Evolutionary conservation across 1,284 basidiomycete genomes (phyloP).

Genomic region (Cryptococcus sp.): DNA sequence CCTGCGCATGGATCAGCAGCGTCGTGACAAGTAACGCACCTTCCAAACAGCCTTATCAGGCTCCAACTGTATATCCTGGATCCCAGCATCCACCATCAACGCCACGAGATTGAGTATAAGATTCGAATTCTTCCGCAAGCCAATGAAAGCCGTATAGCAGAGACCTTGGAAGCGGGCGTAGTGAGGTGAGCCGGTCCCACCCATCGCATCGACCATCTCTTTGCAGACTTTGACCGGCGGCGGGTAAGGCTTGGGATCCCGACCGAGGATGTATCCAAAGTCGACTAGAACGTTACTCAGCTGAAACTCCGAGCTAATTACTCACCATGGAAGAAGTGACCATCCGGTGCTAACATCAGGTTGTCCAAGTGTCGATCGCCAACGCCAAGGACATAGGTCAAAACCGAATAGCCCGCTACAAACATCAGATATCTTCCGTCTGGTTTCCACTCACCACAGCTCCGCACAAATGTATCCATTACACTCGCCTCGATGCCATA

Average conservation of each 20-base stretch:
- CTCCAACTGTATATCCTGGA: constrained; percentile 89
- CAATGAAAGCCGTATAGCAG: constrained; percentile 94
- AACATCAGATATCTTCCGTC: not conserved
- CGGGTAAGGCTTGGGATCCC: constrained; percentile 97
- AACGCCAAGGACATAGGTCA: constrained; percentile 94
- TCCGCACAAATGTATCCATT: constrained; percentile 93
- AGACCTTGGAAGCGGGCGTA: constrained; percentile 94
- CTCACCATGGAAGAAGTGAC: constrained; percentile 59
- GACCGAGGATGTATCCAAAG: constrained; percentile 97
- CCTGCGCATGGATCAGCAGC: constrained; percentile 56
- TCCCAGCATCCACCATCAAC: constrained; percentile 97
- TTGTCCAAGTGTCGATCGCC: constrained; percentile 98
- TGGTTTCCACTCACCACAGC: constrained; percentile 74
- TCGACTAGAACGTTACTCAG: constrained; percentile 66
- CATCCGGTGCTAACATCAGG: constrained; percentile 87
- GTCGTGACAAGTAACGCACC: constrained; percentile 36
- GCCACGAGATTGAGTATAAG: constrained; percentile 94
- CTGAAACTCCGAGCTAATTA: not conserved
- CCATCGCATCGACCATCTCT: constrained; percentile 99
- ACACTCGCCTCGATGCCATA: constrained; percentile 89
- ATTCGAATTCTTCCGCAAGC: constrained; percentile 95
- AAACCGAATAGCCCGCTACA: constrained; percentile 94
- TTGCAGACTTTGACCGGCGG: constrained; percentile 98
- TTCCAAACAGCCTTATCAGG: constrained; percentile 64
- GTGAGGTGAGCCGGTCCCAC: constrained; percentile 86